Evolutionary conservation across 2,329 filamentous ascomycete genomes (phyloP).

Genomic region (Aspergillus niger): DNA sequence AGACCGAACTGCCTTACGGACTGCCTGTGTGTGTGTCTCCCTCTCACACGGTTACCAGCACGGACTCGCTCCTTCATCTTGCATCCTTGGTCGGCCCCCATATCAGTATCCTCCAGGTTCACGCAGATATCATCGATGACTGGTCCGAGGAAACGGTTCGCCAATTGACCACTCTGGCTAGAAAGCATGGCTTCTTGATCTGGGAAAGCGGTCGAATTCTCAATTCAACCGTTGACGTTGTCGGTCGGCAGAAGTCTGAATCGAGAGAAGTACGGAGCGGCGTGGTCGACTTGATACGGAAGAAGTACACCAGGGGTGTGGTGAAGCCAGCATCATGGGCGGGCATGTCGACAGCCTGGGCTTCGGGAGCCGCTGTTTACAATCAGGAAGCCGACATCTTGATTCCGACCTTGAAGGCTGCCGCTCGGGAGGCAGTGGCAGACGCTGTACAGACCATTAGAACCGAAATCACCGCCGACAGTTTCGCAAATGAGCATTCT

Average conservation of each 20-base stretch:
- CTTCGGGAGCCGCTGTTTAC: slow-evolving; percentile 36
- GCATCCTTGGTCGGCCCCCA: slow-evolving; percentile 62
- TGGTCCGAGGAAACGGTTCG: slow-evolving; percentile 59
- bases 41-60: slow-evolving; percentile 60
- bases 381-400: slow-evolving; percentile 44
- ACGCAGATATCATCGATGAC: slow-evolving; percentile 64
- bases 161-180: slow-evolving; percentile 38
- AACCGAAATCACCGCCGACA: slow-evolving; percentile 42
- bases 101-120: slow-evolving; percentile 63
- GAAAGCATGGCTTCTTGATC: slow-evolving; percentile 41
- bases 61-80: slow-evolving; percentile 56
- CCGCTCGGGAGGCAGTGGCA: slow-evolving; percentile 45
- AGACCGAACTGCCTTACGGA: slow-evolving; percentile 41
- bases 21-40: slow-evolving; percentile 49
- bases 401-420: slow-evolving; percentile 45
- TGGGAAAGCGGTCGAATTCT: slow-evolving; percentile 46
- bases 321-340: slow-evolving; percentile 43
- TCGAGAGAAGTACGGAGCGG: slow-evolving; percentile 34
- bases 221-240: slow-evolving; percentile 38
- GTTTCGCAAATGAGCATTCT: slow-evolving; percentile 18
- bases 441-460: slow-evolving; percentile 41
- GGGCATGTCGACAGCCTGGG: slow-evolving; percentile 42
- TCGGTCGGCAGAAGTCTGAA: slow-evolving; percentile 31
- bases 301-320: slow-evolving; percentile 43
- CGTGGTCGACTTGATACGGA: slow-evolving; percentile 38